Conservation (phyloP, 2,329 filamentous ascomycete species). For the Clarireedia homoeocarpa region DNA sequence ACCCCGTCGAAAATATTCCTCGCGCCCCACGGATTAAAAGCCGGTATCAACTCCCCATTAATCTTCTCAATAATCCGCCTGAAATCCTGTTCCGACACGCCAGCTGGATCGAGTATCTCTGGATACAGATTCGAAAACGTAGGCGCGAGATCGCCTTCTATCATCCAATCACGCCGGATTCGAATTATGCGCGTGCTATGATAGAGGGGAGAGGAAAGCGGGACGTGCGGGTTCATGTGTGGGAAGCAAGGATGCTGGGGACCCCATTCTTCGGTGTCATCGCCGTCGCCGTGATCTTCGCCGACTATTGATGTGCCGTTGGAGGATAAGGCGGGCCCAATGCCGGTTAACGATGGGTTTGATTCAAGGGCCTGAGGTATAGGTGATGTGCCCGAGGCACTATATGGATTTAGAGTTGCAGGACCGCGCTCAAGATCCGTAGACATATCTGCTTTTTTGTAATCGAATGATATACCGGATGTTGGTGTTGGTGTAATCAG, state of each 20-base stretch:
- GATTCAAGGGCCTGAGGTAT: constrained; percentile 13
- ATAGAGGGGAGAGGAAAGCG: constrained; percentile 66
- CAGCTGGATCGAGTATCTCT: constrained; percentile 81
- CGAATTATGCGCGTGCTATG: constrained; percentile 80
- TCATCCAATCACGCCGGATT: constrained; percentile 84
- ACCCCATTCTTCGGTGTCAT: constrained; percentile 73
- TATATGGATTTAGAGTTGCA: constrained; percentile 17
- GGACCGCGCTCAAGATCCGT: constrained; percentile 27
- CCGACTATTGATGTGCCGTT: constrained; percentile 27
- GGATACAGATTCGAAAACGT: constrained; percentile 94
- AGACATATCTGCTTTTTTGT: constrained; percentile 22
- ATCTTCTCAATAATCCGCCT: constrained; percentile 72
- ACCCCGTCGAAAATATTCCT: constrained; percentile 74
- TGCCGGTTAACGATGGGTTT: constrained; percentile 23
- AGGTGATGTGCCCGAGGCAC: constrained; percentile 17
- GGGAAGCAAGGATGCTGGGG: constrained; percentile 91
- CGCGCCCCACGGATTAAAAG: constrained; percentile 70
- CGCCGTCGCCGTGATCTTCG: constrained; percentile 37
- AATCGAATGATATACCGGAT: constrained; percentile 22
- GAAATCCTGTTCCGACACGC: constrained; percentile 81
- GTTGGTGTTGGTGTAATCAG: constrained; percentile 6
- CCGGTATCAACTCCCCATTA: constrained; percentile 67
- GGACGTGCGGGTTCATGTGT: constrained; percentile 86
- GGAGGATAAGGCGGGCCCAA: constrained; percentile 27
- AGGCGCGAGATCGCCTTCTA: constrained; percentile 81